Conservation (phyloP, 139 green algal species). For the Chlorella sp. region DNA sequence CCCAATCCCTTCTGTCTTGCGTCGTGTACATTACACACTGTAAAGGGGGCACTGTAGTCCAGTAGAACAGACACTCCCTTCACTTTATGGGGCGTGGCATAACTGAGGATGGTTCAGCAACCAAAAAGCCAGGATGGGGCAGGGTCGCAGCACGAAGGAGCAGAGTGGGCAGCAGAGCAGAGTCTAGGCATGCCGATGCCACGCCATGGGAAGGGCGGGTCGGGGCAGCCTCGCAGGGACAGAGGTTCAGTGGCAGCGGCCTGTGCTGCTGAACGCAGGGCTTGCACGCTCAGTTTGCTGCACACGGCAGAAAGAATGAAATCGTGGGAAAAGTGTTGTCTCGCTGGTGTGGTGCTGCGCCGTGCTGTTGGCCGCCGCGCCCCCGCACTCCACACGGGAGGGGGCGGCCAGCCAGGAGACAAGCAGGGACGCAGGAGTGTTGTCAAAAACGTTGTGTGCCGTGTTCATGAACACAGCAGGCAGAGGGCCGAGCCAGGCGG, state of each 20-base stretch:
- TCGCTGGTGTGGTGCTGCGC: too few species aligned
- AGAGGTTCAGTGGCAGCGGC: background rate
- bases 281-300: background rate
- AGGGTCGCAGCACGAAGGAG: background rate
- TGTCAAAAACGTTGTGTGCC: background rate
- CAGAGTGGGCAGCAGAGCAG: background rate
- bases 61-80: too few species aligned
- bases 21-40: background rate
- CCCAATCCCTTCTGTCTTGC: background rate
- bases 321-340: background rate
- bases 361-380: too few species aligned
- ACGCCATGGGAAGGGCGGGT: background rate
- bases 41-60: background rate
- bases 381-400: too few species aligned
- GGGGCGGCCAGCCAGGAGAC: too few species aligned
- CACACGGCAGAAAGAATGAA: background rate
- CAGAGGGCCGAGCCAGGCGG: background rate
- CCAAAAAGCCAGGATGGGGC: background rate
- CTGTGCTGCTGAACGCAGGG: background rate
- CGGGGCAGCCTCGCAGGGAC: background rate
- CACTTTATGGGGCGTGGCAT: background rate
- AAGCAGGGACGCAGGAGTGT: background rate
- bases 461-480: background rate
- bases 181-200: too few species aligned
- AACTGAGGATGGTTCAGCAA: background rate